Base-by-base conservation (phyloP, 2,329 filamentous ascomycete genomes). In the Thermomyces lanuginosus region DNA sequence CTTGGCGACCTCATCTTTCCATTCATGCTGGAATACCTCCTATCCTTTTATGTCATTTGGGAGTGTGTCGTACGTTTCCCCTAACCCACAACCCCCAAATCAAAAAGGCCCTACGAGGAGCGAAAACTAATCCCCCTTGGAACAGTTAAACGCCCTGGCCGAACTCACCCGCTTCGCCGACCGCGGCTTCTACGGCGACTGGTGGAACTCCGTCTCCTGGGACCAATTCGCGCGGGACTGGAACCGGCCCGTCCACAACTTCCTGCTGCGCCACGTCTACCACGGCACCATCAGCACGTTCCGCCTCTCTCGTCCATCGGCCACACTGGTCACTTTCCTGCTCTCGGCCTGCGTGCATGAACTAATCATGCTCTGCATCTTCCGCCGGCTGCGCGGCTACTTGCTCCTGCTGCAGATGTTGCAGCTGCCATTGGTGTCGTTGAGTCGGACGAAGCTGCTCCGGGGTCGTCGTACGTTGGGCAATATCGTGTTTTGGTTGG, bases 11-110 rank as follows among this genome's bases (percentile, higher is more conserved):
- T 86, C 33, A 61, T 82, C 6, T 82, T 84, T 34, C 79, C 78
- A 0, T 74, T 86, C 35, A 69, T 84, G 53, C 70, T 82, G 52
- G 77, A 84, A 45, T 81, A 82, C 35, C 52, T 84, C 27, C 63
- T 81, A 31, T 64, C 70, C 0, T 86, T 78, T 74, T 84, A 83
- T 46, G 64, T 86, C 15, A 83, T 84, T 37, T 86, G 79, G 79
- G 72, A 76, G 48, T 70, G 69, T 3, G 66, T 75, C 18, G 39
- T 43, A 22, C 24, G 36, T 36, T 5, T 6, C 18, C 11, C n/a
- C 21, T 13, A 8, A n/a, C 6, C 13, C 14, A 10, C 3, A 16
- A 21, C 10, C 6, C 21, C 10, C 22, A 12, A 9, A 8, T 12
- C 4, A 16, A n/a, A 18, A 15, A 5, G 10, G 19, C 15, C 4